A percentile compares a stretch with the other conserved stretches of the same genome.
phyloP scores from a whole-genome alignment of 768 basidiomycete species.

The Termitomyces sp. region DNA sequence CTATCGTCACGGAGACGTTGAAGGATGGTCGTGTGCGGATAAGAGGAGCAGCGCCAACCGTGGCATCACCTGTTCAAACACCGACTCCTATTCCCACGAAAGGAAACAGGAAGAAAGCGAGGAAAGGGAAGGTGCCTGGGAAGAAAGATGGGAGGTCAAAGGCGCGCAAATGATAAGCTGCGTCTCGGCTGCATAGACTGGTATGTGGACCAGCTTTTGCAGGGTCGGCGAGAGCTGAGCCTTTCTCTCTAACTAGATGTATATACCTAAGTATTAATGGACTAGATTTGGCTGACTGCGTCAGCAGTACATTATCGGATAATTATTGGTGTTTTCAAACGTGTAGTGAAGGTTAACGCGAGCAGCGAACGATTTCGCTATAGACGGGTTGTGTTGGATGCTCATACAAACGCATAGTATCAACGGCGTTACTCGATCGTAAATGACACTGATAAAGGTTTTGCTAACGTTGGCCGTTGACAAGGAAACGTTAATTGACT shows the following conservation, averaged over 20 bases:
- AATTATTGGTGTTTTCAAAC: not conserved
- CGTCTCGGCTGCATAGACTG: too few species aligned
- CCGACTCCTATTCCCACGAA: constrained; percentile 13
- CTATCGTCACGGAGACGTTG: constrained; percentile 71
- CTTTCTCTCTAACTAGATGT: not conserved
- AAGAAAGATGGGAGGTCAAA: constrained; percentile 14
- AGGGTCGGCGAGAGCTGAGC: not conserved
- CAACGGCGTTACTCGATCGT: not conserved
- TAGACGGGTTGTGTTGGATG: not conserved
- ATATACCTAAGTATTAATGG: not conserved
- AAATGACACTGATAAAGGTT: too few species aligned
- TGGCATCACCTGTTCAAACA: constrained; percentile 17
- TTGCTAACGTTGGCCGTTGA: too few species aligned
- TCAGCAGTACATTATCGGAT: not conserved
- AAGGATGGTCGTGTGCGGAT: constrained; percentile 64
- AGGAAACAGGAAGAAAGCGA: constrained; percentile 14
- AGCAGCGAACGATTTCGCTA: not conserved
- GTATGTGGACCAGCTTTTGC: not conserved
- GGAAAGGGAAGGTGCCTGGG: constrained; percentile 15
- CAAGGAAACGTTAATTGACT: too few species aligned
- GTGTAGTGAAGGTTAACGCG: not conserved
- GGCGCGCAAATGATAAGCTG: constrained; percentile 1
- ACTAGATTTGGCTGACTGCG: too few species aligned
- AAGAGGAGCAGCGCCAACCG: constrained; percentile 58
- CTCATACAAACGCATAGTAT: too few species aligned